A percentile compares a stretch with the other conserved stretches of the same genome.
phyloP scores from a whole-genome alignment of 768 basidiomycete species.

The Russula vinacea region DNA sequence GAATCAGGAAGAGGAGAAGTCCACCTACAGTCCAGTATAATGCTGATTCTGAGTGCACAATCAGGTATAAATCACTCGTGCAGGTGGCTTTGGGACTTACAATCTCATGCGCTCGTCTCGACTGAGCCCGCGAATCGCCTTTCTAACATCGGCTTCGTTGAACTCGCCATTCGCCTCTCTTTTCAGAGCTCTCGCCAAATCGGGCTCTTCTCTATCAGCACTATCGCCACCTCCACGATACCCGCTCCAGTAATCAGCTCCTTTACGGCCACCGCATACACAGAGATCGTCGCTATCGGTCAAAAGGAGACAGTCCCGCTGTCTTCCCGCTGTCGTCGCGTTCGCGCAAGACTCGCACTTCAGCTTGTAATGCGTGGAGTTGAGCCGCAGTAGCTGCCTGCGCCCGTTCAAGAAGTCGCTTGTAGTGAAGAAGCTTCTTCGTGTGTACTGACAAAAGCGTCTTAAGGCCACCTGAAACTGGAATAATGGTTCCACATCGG shows the following conservation, averaged over 20 bases:
- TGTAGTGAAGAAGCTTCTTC: slow-evolving; percentile 66
- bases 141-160: slow-evolving; percentile 66
- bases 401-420: slow-evolving; percentile 73
- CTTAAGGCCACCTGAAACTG: slow-evolving; percentile 48
- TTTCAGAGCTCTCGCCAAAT: slow-evolving; percentile 49
- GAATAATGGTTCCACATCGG: slow-evolving; percentile 7
- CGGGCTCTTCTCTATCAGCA: slow-evolving; percentile 48
- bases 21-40: slow-evolving; percentile 58
- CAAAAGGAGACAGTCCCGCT: slow-evolving; percentile 26
- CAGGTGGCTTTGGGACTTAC: slow-evolving; percentile 45
- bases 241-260: slow-evolving; percentile 70
- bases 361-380: slow-evolving; percentile 81
- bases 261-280: slow-evolving; percentile 58
- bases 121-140: slow-evolving; percentile 56
- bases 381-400: slow-evolving; percentile 79
- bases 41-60: slow-evolving; percentile 45
- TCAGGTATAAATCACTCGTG: slow-evolving; percentile 21
- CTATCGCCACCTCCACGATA: slow-evolving; percentile 51
- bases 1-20: slow-evolving; percentile 8
- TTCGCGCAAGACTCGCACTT: slow-evolving; percentile 63
- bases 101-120: slow-evolving; percentile 70
- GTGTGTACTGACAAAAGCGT: slow-evolving; percentile 44
- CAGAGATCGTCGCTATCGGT: slow-evolving; percentile 38
- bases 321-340: slow-evolving; percentile 36
- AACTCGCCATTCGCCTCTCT: slow-evolving; percentile 54